Base-by-base conservation (phyloP, 2,329 filamentous ascomycete species). In the Alternaria ventricosa region DNA sequence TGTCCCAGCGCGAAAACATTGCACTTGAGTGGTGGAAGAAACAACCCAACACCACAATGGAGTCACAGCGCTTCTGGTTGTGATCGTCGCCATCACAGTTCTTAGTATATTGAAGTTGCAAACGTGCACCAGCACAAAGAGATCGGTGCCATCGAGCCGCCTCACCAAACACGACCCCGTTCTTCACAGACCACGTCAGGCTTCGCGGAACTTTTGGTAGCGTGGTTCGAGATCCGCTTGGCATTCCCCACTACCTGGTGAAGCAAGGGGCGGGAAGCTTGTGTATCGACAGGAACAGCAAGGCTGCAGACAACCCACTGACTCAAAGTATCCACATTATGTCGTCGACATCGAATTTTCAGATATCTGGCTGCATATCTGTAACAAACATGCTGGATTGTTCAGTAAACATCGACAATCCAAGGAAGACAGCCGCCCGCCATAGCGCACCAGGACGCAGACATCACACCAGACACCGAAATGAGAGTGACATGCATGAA, bases 181-280 rank as follows among this genome's bases (percentile, higher is more conserved):
- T 47, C 45, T n/a, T 28, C 45, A 36, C 10, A 13, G 36, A 41
- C 36, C 36, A 41, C 36, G 36, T 28, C 6, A 15, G 20, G 53
- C 23, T 6, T 33, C 20, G 27, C 28, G 36, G 12, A 33, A 27
- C 11, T 27, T 43, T 23, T 6, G 4, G 20, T 44, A 44, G 46
- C 33, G 20, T 43, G 15, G 28, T 49, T 11, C 44, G 22, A 27
- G 23, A 57, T 45, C 30, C 44, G 18, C 58, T 57, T 61, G 45
- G 58, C 58, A 11, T 45, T 27, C 30, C 41, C 46, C 46, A 30
- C 46, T n/a, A 23, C 15, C 22, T 49, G 6, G 47, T 23, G 53
- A 61, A 46, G 23, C 33, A 41, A 43, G 30, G 18, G 44, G 18
- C 27, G 44, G 27, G 56, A 61, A 50, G 58, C 58, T 57, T 61